Base-by-base conservation (phyloP, 495 filamentous ascomycete genomes). In the Penicillium soppii region DNA sequence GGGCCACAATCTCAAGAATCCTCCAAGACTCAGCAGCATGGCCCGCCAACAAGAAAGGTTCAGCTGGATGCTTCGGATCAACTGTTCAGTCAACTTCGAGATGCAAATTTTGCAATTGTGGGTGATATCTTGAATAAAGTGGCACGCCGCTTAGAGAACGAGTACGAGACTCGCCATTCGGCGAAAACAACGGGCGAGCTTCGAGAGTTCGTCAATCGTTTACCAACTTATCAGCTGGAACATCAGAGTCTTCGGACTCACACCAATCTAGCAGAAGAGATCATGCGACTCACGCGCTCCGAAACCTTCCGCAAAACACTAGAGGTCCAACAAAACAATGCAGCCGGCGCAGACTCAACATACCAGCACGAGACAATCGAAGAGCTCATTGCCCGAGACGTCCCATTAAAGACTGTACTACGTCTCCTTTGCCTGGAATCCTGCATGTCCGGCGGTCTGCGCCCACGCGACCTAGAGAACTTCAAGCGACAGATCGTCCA, bases 271-370 rank as follows among this genome's bases (percentile, higher is more conserved):
- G 89, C 91, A 1, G 92, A 97, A 68, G 95, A 97, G 53, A 95
- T 97, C 48, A 87, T 94, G 80, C 90, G 92, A 61, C 79, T 89
- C 55, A 99, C 95, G 2, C 79, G 87, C 25, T 83, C 89, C 10
- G 92, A 97, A 53, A 82, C 85, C 47, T 99, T 97, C 73, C 88
- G 83, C 54, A 88, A 89, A 57, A 75, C 88, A 30, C 75, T 97
- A 1, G 95, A 97, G 69, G 88, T 97, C 7, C 95, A 99, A 65
- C 95, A 97, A 68, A 95, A 95, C 59, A 81, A 96, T 47, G 91
- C 90, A n/a, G 90, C 90, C 2, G 94, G 92, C 41, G 80, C 89
- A 17, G 94, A 98, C 61, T 85, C 92, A 12, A 87, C 83, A 15
- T 88, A 88, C 16, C 89, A 95, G 67, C 90, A 95, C 62, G 90